A percentile compares a stretch with the other conserved stretches of the same genome.
Evolutionary conservation across 1,139 yeast species (phyloP).

Genomic region (Hanseniaspora uvarum): DNA sequence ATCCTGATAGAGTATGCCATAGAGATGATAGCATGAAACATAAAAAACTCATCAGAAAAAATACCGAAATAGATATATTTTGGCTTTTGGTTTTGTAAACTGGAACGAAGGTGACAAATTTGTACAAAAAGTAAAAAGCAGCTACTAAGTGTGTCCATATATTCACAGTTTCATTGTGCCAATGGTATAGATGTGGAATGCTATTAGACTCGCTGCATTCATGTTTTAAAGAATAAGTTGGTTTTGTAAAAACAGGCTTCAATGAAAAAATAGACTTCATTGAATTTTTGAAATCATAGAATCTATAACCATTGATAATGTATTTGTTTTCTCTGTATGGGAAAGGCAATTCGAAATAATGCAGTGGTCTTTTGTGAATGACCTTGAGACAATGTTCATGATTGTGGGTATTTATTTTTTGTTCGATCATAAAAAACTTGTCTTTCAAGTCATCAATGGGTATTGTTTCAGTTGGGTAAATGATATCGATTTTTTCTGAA

Average conservation of each 20-base stretch:
- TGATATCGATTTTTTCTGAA: slow-evolving; percentile 3
- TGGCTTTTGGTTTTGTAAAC: slow-evolving; percentile 35
- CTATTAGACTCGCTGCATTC: not conserved
- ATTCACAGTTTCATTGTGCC: slow-evolving; percentile 86
- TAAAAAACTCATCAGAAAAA: slow-evolving; percentile 60
- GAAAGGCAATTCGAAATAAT: slow-evolving; percentile 78
- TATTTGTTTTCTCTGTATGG: slow-evolving; percentile 91
- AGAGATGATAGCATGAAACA: slow-evolving; percentile 69
- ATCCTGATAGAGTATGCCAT: slow-evolving; percentile 89
- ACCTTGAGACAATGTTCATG: slow-evolving; percentile 11
- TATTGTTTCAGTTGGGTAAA: not conserved
- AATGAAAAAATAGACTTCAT: slow-evolving; percentile 24
- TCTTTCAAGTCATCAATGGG: not conserved
- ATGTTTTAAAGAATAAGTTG: not conserved
- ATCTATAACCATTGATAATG: slow-evolving; percentile 75
- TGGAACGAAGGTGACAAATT: slow-evolving; percentile 53
- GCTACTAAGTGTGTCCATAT: slow-evolving; percentile 90
- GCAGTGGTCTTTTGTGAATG: slow-evolving; percentile 43
- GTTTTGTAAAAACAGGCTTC: slow-evolving; percentile 10
- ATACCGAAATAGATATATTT: slow-evolving; percentile 33
- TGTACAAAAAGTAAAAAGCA: slow-evolving; percentile 44
- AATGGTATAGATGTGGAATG: slow-evolving; percentile 29
- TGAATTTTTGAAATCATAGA: slow-evolving; percentile 57
- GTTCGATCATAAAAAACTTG: not conserved
- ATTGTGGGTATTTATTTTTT: slow-evolving; percentile 10